phyloP scores from a whole-genome alignment of 495 filamentous ascomycete genomes.

The Penicillium antarcticum region DNA sequence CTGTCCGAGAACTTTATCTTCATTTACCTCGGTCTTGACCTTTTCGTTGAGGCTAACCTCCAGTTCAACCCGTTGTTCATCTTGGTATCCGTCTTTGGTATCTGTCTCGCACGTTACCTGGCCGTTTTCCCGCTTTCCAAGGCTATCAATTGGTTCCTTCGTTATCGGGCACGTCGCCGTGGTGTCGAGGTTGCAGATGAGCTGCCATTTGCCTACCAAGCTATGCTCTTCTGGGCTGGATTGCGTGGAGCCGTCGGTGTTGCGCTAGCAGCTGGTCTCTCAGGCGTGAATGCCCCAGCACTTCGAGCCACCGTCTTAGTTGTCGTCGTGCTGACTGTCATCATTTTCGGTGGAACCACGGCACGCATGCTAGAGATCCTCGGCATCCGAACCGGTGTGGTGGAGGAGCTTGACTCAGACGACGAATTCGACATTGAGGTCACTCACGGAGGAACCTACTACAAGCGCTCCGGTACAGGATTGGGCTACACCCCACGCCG shows the following conservation, averaged over 20 bases:
- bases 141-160: conserved; percentile 90
- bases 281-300: conserved; percentile 70
- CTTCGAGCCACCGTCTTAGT: conserved; percentile 91
- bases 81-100: conserved; percentile 83
- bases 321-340: conserved; percentile 95
- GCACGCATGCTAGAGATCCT: conserved; percentile 98
- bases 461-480: conserved; percentile 67
- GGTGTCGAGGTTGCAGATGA: conserved; percentile 84
- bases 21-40: conserved; percentile 91
- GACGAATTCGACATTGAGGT: conserved; percentile 98
- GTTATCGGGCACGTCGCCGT: conserved; percentile 76
- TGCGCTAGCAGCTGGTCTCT: conserved; percentile 85
- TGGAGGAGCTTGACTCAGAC: conserved; percentile 94
- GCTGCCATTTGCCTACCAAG: conserved; percentile 87
- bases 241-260: conserved; percentile 95
- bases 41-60: conserved; percentile 86
- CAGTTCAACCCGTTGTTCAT: conserved; percentile 95
- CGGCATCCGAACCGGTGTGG: conserved; percentile 88
- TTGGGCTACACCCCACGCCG: conserved; percentile 73
- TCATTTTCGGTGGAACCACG: conserved; percentile 97
- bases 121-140: conserved; percentile 91
- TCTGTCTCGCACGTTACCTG: conserved; percentile 86
- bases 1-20: conserved; percentile 99
- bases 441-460: conserved; percentile 69
- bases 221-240: conserved; percentile 98